These are phyloP conservation scores for Diversispora epigaea DNA, from an alignment of 192 early-diverging fungal genomes.

Conservation along the genomic window DNA sequence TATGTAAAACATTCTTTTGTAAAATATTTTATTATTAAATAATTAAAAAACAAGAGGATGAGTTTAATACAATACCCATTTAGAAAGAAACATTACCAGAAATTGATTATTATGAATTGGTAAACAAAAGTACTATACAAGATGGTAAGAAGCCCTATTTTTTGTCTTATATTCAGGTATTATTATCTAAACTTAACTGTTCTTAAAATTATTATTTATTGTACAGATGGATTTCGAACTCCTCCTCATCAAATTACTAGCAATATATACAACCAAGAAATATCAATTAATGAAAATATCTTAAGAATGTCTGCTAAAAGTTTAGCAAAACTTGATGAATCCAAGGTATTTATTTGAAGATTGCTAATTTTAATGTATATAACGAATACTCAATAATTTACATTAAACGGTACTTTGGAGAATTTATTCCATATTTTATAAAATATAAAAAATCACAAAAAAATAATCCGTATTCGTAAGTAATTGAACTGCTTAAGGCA, in stretches of 20 bases:
- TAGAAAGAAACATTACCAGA: not conserved
- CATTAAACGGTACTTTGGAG: constrained; percentile 26
- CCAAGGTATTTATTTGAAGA: constrained; percentile 22
- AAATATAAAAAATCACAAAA: constrained; percentile 7
- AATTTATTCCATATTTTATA: constrained; percentile 26
- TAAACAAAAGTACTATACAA: not conserved
- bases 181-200: constrained; percentile 4
- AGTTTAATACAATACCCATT: not conserved
- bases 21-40: too few relatives aligned
- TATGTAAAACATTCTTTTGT: too few relatives aligned
- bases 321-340: constrained; percentile 8
- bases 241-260: constrained; percentile 26
- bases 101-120: not conserved
- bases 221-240: constrained; percentile 18
- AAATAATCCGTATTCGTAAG: constrained; percentile 24
- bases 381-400: constrained; percentile 18
- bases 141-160: constrained; percentile 11
- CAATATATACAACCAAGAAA: constrained; percentile 9
- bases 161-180: constrained; percentile 2
- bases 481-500: not conserved
- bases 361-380: constrained; percentile 12
- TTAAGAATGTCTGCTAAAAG: constrained; percentile 16
- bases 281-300: constrained; percentile 21
- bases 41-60: too few relatives aligned
- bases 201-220: constrained; percentile 11